Base-by-base conservation (phyloP, 2,329 filamentous ascomycete genomes). In the Xylariales sp. region DNA sequence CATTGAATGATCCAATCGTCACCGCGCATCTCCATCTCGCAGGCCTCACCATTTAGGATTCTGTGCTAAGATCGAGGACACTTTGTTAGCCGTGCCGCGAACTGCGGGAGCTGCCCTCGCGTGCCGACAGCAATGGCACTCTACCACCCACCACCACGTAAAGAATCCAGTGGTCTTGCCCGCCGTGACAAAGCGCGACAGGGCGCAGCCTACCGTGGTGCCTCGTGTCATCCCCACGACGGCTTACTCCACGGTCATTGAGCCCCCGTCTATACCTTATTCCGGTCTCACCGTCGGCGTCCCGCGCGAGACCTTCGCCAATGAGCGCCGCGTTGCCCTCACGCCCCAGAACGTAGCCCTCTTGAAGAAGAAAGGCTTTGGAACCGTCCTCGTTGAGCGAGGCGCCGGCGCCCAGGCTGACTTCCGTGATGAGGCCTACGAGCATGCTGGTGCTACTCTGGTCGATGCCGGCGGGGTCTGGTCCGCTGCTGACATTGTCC, bases 281-380 rank as follows among this genome's bases (percentile, higher is more conserved):
- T 67, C 74, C 15, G 69, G 81, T 30, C 73, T 95, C 40, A 85
- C 80, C 4, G 79, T 95, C 33, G 88, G 88, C 41, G 77, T 93
- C 4, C 88, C 88, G 12, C 78, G 76, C 41, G 89, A 95, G 61
- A 83, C 78, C n/a, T 88, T 76, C 52, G 76, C 81, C 1, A 78
- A 82, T 41, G 89, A 95, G 65, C 81, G 84, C 29, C 85, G 89
- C 35, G 88, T 95, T 12, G 87, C 89, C 20, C 73, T 95, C 40
- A 91, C 87, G 0, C 89, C 89, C 2, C 79, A 86, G 46, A 95
- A 95, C 65, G 86, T 89, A 13, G 76, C 82, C 2, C 67, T 94
- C 1, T 66, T 95, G 2, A 76, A 90, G 45, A 94, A 94, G 60
- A 95, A 94, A 60, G 89, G 88, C 23, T 93, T 88, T 58, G 74